These are phyloP conservation scores for Usnea hakonensis DNA, from an alignment of 495 filamentous ascomycete species.

Conservation along the genomic window DNA sequence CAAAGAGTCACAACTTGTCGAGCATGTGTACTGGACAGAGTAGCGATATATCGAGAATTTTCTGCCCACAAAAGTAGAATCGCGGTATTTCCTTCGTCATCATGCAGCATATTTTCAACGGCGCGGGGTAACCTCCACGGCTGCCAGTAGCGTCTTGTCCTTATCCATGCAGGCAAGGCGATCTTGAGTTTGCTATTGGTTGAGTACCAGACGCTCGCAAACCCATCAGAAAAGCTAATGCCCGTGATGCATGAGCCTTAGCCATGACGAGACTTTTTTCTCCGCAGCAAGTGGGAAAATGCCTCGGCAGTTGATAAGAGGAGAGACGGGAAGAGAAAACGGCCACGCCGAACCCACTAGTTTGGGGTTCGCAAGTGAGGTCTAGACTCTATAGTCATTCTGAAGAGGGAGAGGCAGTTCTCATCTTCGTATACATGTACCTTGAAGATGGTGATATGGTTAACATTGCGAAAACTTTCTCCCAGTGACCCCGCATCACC, in stretches of 20 bases:
- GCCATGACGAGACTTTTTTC: not conserved
- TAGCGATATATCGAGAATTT: too few species aligned
- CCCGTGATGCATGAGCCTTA: not conserved
- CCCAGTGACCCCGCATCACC: too few species aligned
- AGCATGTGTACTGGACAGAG: not conserved
- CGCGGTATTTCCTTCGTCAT: conserved; percentile 1
- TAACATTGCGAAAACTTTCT: too few species aligned
- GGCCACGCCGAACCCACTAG: not conserved
- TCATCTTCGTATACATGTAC: too few species aligned
- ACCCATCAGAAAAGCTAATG: not conserved
- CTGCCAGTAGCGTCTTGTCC: not conserved
- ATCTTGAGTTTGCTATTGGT: not conserved
- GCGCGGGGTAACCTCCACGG: conserved; percentile 1
- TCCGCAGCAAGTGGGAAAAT: not conserved
- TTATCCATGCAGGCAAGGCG: not conserved
- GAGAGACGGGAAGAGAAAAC: not conserved
- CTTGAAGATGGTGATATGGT: too few species aligned
- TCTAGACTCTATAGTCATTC: too few species aligned
- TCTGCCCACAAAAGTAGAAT: not conserved
- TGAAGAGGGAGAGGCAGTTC: too few species aligned
- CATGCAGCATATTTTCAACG: not conserved
- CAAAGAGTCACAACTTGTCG: not conserved
- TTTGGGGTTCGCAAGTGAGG: too few species aligned
- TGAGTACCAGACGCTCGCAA: not conserved
- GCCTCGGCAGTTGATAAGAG: not conserved